Percentiles rank a stretch among this genome's conserved stretches.
Conservation (phyloP, 805 yeast genomes). For the Debaryomyces hansenii region DNA sequence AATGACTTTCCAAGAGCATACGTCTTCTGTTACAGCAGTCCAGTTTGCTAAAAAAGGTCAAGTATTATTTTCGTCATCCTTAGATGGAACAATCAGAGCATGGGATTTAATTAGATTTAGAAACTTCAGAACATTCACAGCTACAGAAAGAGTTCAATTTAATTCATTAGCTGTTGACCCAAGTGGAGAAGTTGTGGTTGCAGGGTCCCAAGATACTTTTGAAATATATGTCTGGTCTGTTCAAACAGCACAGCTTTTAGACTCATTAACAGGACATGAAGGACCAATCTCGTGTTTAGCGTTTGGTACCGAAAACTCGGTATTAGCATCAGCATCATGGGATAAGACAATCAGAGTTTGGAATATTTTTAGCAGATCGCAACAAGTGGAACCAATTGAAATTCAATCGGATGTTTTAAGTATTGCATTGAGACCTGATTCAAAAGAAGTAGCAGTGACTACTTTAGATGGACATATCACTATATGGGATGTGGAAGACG, state of each 20-base stretch:
- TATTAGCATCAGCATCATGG: slow-evolving; percentile 93
- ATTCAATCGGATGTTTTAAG: slow-evolving; percentile 81
- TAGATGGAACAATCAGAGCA: slow-evolving; percentile 96
- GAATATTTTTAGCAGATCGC: slow-evolving; percentile 87
- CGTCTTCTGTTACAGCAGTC: slow-evolving; percentile 83
- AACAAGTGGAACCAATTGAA: slow-evolving; percentile 87
- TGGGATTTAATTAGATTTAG: slow-evolving; percentile 94
- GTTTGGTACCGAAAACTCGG: slow-evolving; percentile 75
- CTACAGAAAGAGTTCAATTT: slow-evolving; percentile 85
- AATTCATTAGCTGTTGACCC: slow-evolving; percentile 92
- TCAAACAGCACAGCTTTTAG: slow-evolving; percentile 89
- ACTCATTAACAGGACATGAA: slow-evolving; percentile 87
- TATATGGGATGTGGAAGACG: slow-evolving; percentile 80
- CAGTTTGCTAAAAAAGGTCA: slow-evolving; percentile 88
- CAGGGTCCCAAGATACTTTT: slow-evolving; percentile 86
- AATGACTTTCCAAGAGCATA: slow-evolving; percentile 88
- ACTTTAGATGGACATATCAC: slow-evolving; percentile 86
- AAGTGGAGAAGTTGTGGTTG: slow-evolving; percentile 94
- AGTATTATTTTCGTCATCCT: slow-evolving; percentile 84
- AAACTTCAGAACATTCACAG: slow-evolving; percentile 92
- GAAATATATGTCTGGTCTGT: slow-evolving; percentile 97
- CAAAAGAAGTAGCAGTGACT: slow-evolving; percentile 84
- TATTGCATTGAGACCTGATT: slow-evolving; percentile 85
- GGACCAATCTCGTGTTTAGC: slow-evolving; percentile 91
- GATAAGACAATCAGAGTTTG: slow-evolving; percentile 92